phyloP scores from a whole-genome alignment of 768 basidiomycete genomes.

The Lactarius pseudohatsudake region DNA sequence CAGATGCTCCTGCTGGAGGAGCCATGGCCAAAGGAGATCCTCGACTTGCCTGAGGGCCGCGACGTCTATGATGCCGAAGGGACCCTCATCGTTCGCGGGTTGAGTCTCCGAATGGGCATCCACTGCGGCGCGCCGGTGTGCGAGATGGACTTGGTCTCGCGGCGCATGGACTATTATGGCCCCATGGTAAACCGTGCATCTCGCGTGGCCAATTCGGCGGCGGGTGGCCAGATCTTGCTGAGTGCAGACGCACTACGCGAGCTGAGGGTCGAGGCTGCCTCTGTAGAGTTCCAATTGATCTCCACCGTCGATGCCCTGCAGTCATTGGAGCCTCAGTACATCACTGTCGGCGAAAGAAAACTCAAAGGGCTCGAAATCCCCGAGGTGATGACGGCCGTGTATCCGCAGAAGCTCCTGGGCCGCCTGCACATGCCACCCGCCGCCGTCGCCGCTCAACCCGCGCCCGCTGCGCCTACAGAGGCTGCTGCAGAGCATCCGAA shows the following conservation, averaged over 20 bases:
- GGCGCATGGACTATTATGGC: constrained; percentile 98
- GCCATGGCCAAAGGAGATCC: constrained; percentile 89
- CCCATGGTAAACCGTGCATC: constrained; percentile 94
- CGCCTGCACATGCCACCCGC: constrained; percentile 46
- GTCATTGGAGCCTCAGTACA: constrained; percentile 64
- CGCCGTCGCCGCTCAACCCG: constrained; percentile 12
- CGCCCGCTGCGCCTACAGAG: constrained; percentile 12
- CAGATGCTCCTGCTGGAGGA: constrained; percentile 80
- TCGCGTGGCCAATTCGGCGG: constrained; percentile 76
- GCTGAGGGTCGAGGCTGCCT: constrained; percentile 56
- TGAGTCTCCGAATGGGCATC: constrained; percentile 97
- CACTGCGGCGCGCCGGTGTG: constrained; percentile 90
- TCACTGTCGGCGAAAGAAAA: constrained; percentile 84
- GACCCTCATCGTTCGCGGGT: constrained; percentile 73
- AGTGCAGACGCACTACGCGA: constrained; percentile 86
- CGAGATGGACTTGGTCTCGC: constrained; percentile 75
- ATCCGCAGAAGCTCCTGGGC: constrained; percentile 69
- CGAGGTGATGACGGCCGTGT: constrained; percentile 82
- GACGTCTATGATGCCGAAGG: constrained; percentile 67
- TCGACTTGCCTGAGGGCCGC: constrained; percentile 90
- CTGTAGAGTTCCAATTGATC: constrained; percentile 41
- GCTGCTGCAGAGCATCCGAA: constrained; percentile 35
- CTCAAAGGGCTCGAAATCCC: constrained; percentile 94
- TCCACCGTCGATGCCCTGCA: constrained; percentile 71
- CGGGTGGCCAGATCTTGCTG: constrained; percentile 92